Percentiles rank a stretch among this genome's conserved stretches.
Conservation (phyloP, 441 rosid species). For the Brassica balearica region DNA sequence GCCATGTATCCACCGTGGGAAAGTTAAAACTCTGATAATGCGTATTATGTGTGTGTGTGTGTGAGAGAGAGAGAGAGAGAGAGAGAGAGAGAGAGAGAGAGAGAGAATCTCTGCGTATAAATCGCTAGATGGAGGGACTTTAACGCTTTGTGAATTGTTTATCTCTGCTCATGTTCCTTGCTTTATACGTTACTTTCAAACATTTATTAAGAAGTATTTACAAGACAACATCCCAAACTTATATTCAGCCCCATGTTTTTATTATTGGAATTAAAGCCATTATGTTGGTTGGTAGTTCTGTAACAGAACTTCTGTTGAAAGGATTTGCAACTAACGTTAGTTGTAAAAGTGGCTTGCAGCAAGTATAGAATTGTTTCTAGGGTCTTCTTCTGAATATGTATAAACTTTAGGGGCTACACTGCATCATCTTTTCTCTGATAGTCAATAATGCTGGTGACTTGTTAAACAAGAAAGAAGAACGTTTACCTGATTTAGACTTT, state of each 20-base stretch:
- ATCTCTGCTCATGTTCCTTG: not conserved
- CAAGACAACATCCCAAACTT: not conserved
- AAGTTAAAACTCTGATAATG: not conserved
- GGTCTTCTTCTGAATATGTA: not conserved
- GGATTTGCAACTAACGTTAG: not conserved
- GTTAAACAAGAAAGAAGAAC: no score
- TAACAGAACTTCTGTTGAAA: not conserved
- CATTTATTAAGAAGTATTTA: not conserved
- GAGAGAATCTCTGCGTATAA: not conserved
- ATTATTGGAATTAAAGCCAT: not conserved
- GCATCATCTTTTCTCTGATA: no score
- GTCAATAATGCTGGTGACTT: not conserved
- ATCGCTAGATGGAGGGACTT: not conserved
- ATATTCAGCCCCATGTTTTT: not conserved
- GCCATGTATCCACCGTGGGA: slow-evolving; percentile 2
- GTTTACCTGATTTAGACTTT: not conserved
- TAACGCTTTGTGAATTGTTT: not conserved
- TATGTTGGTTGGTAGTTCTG: not conserved
- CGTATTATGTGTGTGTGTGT: not conserved
- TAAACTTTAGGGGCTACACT: no score
- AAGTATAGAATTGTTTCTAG: not conserved
- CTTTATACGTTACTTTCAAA: not conserved
- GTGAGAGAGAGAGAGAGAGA: not conserved
- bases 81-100: not conserved
- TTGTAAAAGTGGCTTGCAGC: not conserved